Conservation (phyloP, 2,329 filamentous ascomycete genomes). For the Colletotrichum sp. region DNA sequence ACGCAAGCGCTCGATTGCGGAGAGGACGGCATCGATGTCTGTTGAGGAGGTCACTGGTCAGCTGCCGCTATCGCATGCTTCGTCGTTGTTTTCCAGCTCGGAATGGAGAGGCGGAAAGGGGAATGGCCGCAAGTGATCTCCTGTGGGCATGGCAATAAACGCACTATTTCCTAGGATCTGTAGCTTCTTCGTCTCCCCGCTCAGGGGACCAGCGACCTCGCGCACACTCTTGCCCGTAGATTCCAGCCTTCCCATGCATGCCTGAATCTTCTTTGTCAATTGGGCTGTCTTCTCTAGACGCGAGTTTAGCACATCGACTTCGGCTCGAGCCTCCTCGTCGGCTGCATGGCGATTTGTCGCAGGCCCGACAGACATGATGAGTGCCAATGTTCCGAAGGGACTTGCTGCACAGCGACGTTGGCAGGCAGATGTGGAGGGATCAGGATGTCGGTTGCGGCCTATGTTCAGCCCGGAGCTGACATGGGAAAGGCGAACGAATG, state of each 20-base stretch:
- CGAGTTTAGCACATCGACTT: constrained; percentile 74
- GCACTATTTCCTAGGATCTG: constrained; percentile 84
- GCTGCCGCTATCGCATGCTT: neutral
- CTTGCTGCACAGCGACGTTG: neutral
- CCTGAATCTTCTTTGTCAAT: constrained; percentile 94
- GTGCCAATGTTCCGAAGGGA: neutral
- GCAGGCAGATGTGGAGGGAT: neutral
- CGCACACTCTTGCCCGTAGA: constrained; percentile 88
- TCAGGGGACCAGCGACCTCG: constrained; percentile 90
- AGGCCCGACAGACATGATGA: constrained; percentile 56
- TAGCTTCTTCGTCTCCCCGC: constrained; percentile 87
- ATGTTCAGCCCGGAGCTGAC: neutral
- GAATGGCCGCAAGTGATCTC: neutral
- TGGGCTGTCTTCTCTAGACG: constrained; percentile 89
- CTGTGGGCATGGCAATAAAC: constrained; percentile 26
- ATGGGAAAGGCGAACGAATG: neutral
- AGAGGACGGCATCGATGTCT: constrained; percentile 87
- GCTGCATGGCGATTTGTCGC: constrained; percentile 52
- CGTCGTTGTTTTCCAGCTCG: neutral
- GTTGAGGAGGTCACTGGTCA: constrained; percentile 20
- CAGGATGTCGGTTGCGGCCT: neutral
- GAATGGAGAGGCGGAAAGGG: neutral
- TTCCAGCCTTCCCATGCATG: constrained; percentile 82
- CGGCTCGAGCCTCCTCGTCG: constrained; percentile 72
- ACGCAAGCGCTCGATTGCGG: constrained; percentile 85